phyloP scores from a whole-genome alignment of 2,329 filamentous ascomycete species.

The Botrytis galanthina region DNA sequence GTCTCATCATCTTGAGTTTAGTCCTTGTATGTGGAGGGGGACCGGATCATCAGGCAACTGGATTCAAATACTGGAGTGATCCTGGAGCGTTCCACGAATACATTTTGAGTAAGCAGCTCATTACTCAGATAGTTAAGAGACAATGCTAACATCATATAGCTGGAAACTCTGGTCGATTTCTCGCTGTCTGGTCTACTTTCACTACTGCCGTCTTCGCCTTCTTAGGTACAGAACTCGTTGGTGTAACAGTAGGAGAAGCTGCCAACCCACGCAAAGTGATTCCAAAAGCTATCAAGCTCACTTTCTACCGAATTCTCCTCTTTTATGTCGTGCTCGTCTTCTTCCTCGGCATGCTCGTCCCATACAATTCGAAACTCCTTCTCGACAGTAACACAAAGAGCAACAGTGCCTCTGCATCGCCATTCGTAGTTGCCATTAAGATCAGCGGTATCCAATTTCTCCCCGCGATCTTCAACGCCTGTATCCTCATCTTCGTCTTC shows the following conservation, averaged over 20 bases:
- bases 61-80: constrained; percentile 50
- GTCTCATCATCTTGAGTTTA: constrained; percentile 63
- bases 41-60: constrained; percentile 52
- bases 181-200: constrained; percentile 56
- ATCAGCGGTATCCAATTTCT: constrained; percentile 61
- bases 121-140: background rate
- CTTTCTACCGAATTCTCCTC: constrained; percentile 59
- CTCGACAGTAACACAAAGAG: constrained; percentile 45
- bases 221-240: constrained; percentile 60
- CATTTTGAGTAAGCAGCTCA: constrained; percentile 26
- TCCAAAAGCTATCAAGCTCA: constrained; percentile 60
- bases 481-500: constrained; percentile 66
- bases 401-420: constrained; percentile 46
- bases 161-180: constrained; percentile 49
- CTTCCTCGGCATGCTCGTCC: constrained; percentile 58
- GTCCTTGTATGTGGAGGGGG: constrained; percentile 64
- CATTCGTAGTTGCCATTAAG: constrained; percentile 59
- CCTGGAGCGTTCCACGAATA: constrained; percentile 46
- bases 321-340: constrained; percentile 62
- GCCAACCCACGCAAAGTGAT: constrained; percentile 63
- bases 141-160: constrained; percentile 41
- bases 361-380: constrained; percentile 62
- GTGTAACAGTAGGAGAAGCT: constrained; percentile 63
- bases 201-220: constrained; percentile 57
- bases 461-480: constrained; percentile 66